Evolutionary conservation across 352 stramenopile species (phyloP).

Genomic region (Blastocystis sp.): DNA sequence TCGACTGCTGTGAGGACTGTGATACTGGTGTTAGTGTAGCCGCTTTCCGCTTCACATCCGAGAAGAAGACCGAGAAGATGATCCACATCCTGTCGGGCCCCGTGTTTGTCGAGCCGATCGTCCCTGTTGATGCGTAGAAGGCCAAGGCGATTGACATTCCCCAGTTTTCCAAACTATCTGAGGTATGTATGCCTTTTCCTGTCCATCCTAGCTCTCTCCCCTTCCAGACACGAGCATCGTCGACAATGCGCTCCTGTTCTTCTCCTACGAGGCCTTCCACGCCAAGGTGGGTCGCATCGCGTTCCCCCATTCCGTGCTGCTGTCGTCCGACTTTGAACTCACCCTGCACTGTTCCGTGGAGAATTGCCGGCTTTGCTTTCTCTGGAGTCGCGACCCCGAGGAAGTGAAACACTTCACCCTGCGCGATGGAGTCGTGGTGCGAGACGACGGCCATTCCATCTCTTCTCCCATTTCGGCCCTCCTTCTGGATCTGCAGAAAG

Average conservation of each 20-base stretch:
- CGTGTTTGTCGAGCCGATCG: not conserved
- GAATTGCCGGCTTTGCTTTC: not conserved
- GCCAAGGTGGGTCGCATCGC: not conserved
- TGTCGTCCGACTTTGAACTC: not conserved
- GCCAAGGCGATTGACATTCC: not conserved
- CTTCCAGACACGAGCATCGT: not conserved
- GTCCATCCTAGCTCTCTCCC: conserved; percentile 6
- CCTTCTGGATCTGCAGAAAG: conserved; percentile 1
- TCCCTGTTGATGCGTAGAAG: conserved; percentile 26
- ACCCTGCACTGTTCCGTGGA: not conserved
- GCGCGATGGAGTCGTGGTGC: not conserved
- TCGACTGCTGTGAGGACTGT: not conserved
- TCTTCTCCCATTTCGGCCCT: not conserved
- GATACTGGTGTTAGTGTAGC: not conserved
- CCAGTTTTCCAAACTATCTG: conserved; percentile 4
- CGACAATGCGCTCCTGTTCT: not conserved
- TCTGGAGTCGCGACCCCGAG: not conserved
- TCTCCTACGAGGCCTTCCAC: conserved; percentile 18
- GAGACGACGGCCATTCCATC: not conserved
- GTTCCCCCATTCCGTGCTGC: not conserved
- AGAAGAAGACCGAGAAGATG: conserved; percentile 20
- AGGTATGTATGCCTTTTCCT: not conserved
- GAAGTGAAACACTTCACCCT: conserved; percentile 7
- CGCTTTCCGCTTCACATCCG: conserved; percentile 7
- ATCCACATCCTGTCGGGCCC: not conserved